Evolutionary conservation across 257 asterid genomes (phyloP).

Genomic region (Jasminum sambac): DNA sequence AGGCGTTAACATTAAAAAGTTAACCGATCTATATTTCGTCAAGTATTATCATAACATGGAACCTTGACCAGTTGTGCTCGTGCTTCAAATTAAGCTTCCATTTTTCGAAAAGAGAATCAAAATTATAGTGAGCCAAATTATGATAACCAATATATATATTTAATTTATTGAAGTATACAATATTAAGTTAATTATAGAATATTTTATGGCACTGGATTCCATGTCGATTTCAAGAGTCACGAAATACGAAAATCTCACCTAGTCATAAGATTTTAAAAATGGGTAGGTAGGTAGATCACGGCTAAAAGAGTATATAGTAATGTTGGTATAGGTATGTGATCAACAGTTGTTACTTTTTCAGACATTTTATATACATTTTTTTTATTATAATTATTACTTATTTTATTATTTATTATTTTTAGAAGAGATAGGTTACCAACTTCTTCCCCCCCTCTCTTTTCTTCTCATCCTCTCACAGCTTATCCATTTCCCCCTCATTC

Average conservation of each 20-base stretch:
- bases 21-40: too few relatives aligned
- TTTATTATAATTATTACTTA: not conserved
- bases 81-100: too few relatives aligned
- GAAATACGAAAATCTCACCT: not conserved
- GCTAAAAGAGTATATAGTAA: slow-evolving; percentile 40
- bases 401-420: not conserved
- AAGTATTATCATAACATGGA: too few relatives aligned
- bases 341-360: slow-evolving; percentile 31
- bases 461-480: slow-evolving; percentile 71
- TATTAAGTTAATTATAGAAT: not conserved
- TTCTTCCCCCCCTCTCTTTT: slow-evolving; percentile 39
- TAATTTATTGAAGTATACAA: too few relatives aligned
- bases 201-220: not conserved
- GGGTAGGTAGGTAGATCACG: slow-evolving; percentile 56
- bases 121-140: too few relatives aligned
- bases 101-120: too few relatives aligned
- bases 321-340: slow-evolving; percentile 40
- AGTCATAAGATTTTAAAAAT: not conserved
- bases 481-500: slow-evolving; percentile 45
- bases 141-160: too few relatives aligned
- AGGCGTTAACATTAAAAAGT: too few relatives aligned
- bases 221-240: not conserved
- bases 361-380: slow-evolving; percentile 1
- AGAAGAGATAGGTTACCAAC: slow-evolving; percentile 46
- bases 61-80: too few relatives aligned